phyloP scores from a whole-genome alignment of 2,329 filamentous ascomycete genomes.

The Sporothrix variecibatus region DNA sequence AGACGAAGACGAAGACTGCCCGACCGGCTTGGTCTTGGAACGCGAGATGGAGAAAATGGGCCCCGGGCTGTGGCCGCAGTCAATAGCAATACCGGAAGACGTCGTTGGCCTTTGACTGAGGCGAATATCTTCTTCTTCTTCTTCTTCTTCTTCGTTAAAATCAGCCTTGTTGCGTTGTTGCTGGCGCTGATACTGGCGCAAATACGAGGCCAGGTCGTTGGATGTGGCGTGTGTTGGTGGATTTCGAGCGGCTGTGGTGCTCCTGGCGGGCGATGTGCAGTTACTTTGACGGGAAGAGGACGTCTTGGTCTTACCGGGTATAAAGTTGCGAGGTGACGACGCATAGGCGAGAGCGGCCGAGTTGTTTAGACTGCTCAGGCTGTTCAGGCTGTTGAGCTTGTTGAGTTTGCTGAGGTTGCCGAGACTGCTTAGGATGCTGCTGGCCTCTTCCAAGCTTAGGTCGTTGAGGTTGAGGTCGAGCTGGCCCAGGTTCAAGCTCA shows the following conservation, averaged over 20 bases:
- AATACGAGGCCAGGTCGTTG: neutral
- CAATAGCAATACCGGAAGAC: neutral
- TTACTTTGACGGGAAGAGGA: neutral
- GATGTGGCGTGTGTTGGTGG: neutral
- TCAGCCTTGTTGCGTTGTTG: neutral
- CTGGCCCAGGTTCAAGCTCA: neutral
- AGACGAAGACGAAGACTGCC: neutral
- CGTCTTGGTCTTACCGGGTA: neutral
- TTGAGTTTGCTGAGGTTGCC: conserved; percentile 10
- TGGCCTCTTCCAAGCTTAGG: conserved; percentile 2
- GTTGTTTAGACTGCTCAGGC: neutral
- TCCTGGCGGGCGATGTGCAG: neutral
- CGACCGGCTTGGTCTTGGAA: neutral
- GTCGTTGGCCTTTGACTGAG: neutral
- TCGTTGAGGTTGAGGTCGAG: neutral
- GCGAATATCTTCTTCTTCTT: neutral
- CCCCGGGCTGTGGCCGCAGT: neutral
- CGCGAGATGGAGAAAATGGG: conserved; percentile 1
- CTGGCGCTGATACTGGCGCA: neutral
- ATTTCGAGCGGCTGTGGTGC: conserved; percentile 11
- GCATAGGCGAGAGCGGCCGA: neutral
- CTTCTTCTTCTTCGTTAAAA: neutral
- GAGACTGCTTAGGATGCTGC: neutral
- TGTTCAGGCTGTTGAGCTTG: neutral
- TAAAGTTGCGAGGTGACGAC: neutral